Evolutionary conservation across 1,139 yeast species (phyloP), one percentile per base, ranked within the genome.

Genomic region (Lodderomyces theae): DNA sequence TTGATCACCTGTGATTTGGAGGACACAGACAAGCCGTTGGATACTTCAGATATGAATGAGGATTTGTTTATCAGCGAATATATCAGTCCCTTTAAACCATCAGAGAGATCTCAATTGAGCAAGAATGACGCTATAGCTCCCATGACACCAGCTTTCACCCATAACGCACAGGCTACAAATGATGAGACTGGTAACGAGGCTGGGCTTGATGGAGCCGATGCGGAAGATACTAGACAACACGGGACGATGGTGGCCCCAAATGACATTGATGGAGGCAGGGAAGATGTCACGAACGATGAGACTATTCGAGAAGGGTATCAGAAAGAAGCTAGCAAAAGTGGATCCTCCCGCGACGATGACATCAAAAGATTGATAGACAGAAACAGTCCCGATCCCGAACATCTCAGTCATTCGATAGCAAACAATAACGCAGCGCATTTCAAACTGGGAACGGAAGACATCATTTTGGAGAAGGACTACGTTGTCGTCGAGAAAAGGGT

Each of bases 401-500:
- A 51, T 9, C 44, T 55, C 9, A 44, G 58, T 2, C 56, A 57
- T 28, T 40, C 66, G 51, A 41, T 41, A 24, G 31, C 8, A 3
- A 25, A 24, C 12, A 22, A 52, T 53, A 12, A 44, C 43, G 19
- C 37, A 21, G 28, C 41, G 11, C 33, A 46, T 44, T 40, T 52
- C 42, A 45, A 53, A 41, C 42, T 49, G 47, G 28, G 53, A 55
- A 60, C 55, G 33, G 71, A 75, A 19, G 82, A 78, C 37, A 57
- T 74, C 12, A 65, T 72, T 28, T 65, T 82, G 42, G 95, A 86
- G 51, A 80, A 79, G 49, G 97, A 89, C 54, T 92, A 92, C 53
- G 97, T 92, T 35, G 95, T 92, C 30, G 92, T 92, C 19, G 97
- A 92, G 59, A 90, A 89, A 60, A 76, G 95, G 40, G 88, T 94